Evolutionary conservation across 2,329 filamentous ascomycete genomes (phyloP), one percentile per base, ranked within the genome.

Genomic region (Aphanocladium album): DNA sequence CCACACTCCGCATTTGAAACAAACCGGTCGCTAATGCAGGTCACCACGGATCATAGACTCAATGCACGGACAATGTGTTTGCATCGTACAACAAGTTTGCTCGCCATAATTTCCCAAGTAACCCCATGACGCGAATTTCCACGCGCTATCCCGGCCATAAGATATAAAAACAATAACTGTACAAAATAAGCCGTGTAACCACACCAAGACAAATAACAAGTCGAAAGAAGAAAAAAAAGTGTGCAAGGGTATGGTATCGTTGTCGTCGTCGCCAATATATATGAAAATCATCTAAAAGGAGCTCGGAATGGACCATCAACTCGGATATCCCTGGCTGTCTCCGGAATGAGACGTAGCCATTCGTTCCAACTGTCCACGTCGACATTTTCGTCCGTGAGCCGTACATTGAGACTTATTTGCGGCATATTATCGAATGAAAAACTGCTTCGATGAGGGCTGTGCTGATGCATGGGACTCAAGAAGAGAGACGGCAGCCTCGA

Each of bases 261-360:
- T 17, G 30, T 43, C 43, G 21, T 47, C 25, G 41, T 25, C 23
- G 25, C 16, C 27, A 11, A 21, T 27, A 23, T 5, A 30, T 30
- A 19, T 35, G 19, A 27, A 37, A 16, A n/a, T 61, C 61, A 69
- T 56, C 67, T 62, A 50, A 70, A 69, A 3, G 63, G 57, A 9
- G 67, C 55, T 60, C 73, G 69, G 57, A 75, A 81, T 21, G 80
- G 79, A 3, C 80, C 80, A 25, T 85, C 82, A 47, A 84, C 77
- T 69, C 79, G 81, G 60, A 84, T 74, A 61, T 84, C 82, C 65
- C 74, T 79, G 64, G 85, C 77, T 8, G 81, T 79, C 60, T 83
- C 81, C 2, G 83, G 83, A 77, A 85, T 82, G 67, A 81, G 73
- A 23, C 83, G 79, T 63, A 86, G 70, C 82, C 83, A 85, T 66